Evolutionary conservation across 129 eudicot genomes (phyloP), one percentile per base, ranked within the genome.

Genomic region (Arctium lappa): DNA sequence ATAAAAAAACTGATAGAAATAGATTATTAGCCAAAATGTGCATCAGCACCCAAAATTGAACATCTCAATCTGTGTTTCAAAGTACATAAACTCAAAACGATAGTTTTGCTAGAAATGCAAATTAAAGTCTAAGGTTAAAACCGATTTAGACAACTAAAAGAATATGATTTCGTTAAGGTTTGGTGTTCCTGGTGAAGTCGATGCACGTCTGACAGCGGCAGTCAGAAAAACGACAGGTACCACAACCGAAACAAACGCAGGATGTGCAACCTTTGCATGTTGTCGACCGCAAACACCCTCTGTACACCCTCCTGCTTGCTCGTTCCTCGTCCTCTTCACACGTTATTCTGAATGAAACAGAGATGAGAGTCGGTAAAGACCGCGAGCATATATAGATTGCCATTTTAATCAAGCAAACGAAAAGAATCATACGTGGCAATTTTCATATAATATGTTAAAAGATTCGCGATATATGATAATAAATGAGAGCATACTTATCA

Each of bases 271-370:
- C 98, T 74, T 74, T 81, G 89, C 98, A 94, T 22, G 92, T 89
- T 30, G 91, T 86, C 62, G 89, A 77, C 22, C 86, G 84, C 4
- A 83, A 81, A 79, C 98, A 91, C 0, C 94, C 98, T 77, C 94
- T 85, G 69, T 90, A 90, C 42, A 87, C 94, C 82, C 88, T 90
- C 5, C 98, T 83, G 65, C 94, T 89, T 69, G 91, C 98, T 53
- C 98, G 73, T 85, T 94, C 98, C 78, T 94, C 98, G 32, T 92
- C 97, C 60, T 90, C 94, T 50, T 85, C 89, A 77, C 98, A 94
- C 27, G 89, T 73, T 80, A 87, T 22, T 75, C 97, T 91, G 90
- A 60, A 60, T 9, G 29, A 60, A 62, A 78, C 81, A 82, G 31
- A 85, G 3, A 29, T 18, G 7, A 37, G 39, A 73, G 3, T n/a